These are phyloP conservation scores for Aspergillus ibericus DNA, from an alignment of 2,329 filamentous ascomycete genomes.

Conservation along the genomic window DNA sequence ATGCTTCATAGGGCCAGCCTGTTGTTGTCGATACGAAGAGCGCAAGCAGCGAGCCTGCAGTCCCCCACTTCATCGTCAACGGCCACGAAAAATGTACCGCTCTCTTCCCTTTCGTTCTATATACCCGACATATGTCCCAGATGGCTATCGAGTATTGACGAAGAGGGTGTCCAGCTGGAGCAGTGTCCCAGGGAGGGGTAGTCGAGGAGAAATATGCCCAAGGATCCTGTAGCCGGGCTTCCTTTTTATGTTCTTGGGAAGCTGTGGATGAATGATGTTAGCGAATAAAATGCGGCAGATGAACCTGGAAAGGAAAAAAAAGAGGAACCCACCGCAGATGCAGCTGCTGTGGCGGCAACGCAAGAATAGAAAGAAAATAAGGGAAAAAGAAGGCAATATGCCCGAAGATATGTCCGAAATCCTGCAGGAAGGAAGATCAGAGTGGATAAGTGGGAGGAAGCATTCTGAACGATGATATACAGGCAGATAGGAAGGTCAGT, in stretches of 20 bases:
- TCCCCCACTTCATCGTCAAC: slow-evolving; percentile 35
- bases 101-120: slow-evolving; percentile 7
- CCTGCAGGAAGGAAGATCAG: slow-evolving; percentile 17
- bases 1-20: slow-evolving; percentile 51
- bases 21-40: slow-evolving; percentile 26
- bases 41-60: slow-evolving; percentile 26
- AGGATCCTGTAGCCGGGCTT: background rate
- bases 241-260: slow-evolving; percentile 10
- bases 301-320: slow-evolving; percentile 7
- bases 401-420: slow-evolving; percentile 22
- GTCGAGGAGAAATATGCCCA: background rate
- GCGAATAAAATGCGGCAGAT: slow-evolving; percentile 3
- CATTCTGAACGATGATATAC: slow-evolving; percentile 22
- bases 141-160: background rate
- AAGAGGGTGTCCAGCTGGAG: background rate
- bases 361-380: slow-evolving; percentile 16
- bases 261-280: background rate
- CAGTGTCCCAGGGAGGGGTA: background rate
- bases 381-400: slow-evolving; percentile 14
- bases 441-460: slow-evolving; percentile 11
- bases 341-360: slow-evolving; percentile 13
- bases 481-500: slow-evolving; percentile 16
- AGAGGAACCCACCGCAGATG: slow-evolving; percentile 8
- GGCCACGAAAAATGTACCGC: slow-evolving; percentile 8
- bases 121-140: slow-evolving; percentile 24